Evolutionary conservation across 2,329 filamentous ascomycete species (phyloP), one percentile per base, ranked within the genome.

Genomic region (Fusarium pseudocircinatum): DNA sequence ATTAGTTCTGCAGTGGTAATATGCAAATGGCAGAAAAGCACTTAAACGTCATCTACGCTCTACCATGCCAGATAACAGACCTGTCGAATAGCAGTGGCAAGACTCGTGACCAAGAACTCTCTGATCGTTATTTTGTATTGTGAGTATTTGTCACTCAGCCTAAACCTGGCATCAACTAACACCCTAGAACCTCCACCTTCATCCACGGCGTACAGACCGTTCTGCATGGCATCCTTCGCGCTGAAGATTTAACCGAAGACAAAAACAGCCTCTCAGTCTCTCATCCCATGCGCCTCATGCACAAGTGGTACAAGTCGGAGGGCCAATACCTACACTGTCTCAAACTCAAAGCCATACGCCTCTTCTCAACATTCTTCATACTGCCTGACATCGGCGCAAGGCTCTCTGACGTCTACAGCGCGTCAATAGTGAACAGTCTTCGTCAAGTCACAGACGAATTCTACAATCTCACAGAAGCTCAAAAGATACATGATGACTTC

Each of bases 291-390:
- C 13, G 4, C 3, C 18, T 43, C 4, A 47, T 70, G 2, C 60
- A 70, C 20, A 52, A 22, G 1, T 70, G 56, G 24, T 63, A 70
- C 9, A 42, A 16, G 3, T 60, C 40, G 6, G 24, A 69, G 2
- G 67, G 60, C 1, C 37, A 44, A 4, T 18, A 39, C 13, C 9
- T 56, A 1, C 66, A 70, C 1, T 6, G 30, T 1, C 43, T 70
- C n/a, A 70, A 65, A 4, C 60, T 70, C 7, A 70, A 66, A 7
- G 60, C 60, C 3, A 44, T 70, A 26, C 60, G 67, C 2, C 14
- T 70, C 5, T 70, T 70, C 10, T 67, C 67, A 6, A 49, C 52
- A 20, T 70, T 70, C 39, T 70, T 70, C 4, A 47, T 52, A 4
- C 44, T 40, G 2, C 54, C 67, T 1, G 8, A 53, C 4, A 54